Evolutionary conservation across 2,329 filamentous ascomycete genomes (phyloP), one percentile per base, ranked within the genome.

Genomic region (Coniochaeta sp.): DNA sequence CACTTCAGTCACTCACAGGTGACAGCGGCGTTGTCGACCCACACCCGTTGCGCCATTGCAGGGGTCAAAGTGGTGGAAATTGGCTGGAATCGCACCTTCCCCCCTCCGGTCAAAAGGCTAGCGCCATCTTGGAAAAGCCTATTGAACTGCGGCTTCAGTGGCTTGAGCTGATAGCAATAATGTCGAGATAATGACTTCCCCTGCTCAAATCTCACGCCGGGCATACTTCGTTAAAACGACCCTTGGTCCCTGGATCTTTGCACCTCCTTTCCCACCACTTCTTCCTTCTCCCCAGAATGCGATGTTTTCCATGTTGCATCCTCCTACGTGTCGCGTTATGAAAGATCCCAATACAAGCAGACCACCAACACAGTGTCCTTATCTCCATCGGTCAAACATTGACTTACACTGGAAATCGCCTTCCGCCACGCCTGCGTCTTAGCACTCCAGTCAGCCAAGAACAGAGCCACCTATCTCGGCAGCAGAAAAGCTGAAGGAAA

Each of bases 331-430:
- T 30, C 12, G 19, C 24, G 47, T 30, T 52, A 17, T 52, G 24
- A 24, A 17, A 52, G 47, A 30, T n/a, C 30, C 47, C 12, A 2
- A n/a, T 22, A 47, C 47, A 26, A 28, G n/a, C 24, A 17, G 47
- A 28, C 14, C 24, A 17, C 47, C 24, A 52, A 26, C 40, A 19
- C 26, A 30, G 32, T 30, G 22, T 50, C 56, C 28, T 58, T 30
- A 10, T 26, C 38, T 26, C 19, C 30, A 22, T n/a, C 40, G 4
- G 24, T 52, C 62, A 56, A 59, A 56, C 44, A 32, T 61, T 40
- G 24, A 52, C 58, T 61, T 57, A 60, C 55, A 60, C 58, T n/a
- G 26, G 57, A 36, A 40, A 32, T 24, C 36, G 38, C 57, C 55
- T 56, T 44, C 36, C 38, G 32, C 12, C 28, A 55, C 9, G 5